phyloP scores from a whole-genome alignment of 1,284 basidiomycete species.

The Stygiomarasmius scandens region DNA sequence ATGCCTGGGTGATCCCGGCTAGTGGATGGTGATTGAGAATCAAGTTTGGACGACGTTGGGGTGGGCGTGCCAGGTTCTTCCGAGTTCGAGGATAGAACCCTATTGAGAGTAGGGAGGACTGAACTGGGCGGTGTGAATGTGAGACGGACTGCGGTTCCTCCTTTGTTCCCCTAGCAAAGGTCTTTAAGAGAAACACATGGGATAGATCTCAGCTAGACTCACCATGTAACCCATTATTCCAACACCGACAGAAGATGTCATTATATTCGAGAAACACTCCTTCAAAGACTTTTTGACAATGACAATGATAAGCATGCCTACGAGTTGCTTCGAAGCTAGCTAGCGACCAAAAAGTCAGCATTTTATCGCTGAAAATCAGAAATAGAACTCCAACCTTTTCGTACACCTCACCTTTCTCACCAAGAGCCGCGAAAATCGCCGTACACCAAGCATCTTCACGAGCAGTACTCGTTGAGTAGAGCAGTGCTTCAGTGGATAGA shows the following conservation, averaged over 20 bases:
- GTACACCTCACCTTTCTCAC: conserved; percentile 64
- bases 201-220: not conserved
- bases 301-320: conserved; percentile 73
- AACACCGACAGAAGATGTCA: conserved; percentile 55
- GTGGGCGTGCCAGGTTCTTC: conserved; percentile 9
- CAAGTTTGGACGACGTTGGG: not conserved
- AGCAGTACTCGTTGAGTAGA: conserved; percentile 61
- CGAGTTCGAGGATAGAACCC: too few relatives aligned
- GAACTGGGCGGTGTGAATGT: conserved; percentile 48
- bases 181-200: too few relatives aligned
- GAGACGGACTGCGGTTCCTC: conserved; percentile 64
- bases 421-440: conserved; percentile 66
- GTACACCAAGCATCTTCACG: conserved; percentile 71
- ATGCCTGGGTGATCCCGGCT: conserved; percentile 1
- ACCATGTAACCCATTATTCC: conserved; percentile 78
- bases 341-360: conserved; percentile 28
- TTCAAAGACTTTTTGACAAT: conserved; percentile 59
- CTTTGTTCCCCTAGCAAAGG: conserved; percentile 73
- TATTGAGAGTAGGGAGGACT: conserved; percentile 5
- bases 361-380: not conserved
- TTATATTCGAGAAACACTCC: conserved; percentile 54
- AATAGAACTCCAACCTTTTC: conserved; percentile 54
- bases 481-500: conserved; percentile 69
- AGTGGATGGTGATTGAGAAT: not conserved
- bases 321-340: conserved; percentile 75